Evolutionary conservation across 345 rosid species (phyloP), one percentile per base, ranked within the genome.

Genomic region (Anacardium occidentale): DNA sequence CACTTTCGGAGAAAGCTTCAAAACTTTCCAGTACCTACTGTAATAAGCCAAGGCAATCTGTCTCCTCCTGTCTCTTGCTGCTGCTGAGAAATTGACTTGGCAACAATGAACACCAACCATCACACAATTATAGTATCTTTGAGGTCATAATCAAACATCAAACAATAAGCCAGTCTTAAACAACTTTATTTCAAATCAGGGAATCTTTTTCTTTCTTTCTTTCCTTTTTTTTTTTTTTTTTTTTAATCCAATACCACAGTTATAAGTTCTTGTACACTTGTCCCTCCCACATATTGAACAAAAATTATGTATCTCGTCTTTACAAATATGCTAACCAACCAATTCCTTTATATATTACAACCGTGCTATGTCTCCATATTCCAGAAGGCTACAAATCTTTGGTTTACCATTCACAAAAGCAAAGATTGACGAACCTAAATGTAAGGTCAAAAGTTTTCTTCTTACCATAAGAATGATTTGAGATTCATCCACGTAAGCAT

Each of bases 331-430:
- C 68, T 44, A 57, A 57, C 64, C 74, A 71, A 73, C 63, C 69
- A 71, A 73, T 72, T 75, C 71, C 66, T 55, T 72, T 65, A 74
- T 82, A 72, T 78, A 75, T 50, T 64, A 79, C 82, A 75, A 42
- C 77, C 65, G 68, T 74, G 66, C 64, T 73, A 69, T 32, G 71
- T 64, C 74, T 68, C n/a, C 59, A 51, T 50, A 62, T 29, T n/a
- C 45, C 73, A 67, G 73, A 68, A 44, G 58, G 69, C 66, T 63
- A 68, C 47, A 62, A 57, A 68, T 64, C 21, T 22, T 37, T 63
- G 29, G 53, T 20, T 32, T 69, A 48, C 42, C 72, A 62, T 26
- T 51, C 52, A 67, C 69, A 58, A 37, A 37, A 63, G 7, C 59
- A 68, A 37, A 69, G 75, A 58, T 44, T 13, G 32, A 54, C 61